Evolutionary conservation across 345 rosid species (phyloP), one percentile per base, ranked within the genome.

Genomic region (Bruguiera parviflora): DNA sequence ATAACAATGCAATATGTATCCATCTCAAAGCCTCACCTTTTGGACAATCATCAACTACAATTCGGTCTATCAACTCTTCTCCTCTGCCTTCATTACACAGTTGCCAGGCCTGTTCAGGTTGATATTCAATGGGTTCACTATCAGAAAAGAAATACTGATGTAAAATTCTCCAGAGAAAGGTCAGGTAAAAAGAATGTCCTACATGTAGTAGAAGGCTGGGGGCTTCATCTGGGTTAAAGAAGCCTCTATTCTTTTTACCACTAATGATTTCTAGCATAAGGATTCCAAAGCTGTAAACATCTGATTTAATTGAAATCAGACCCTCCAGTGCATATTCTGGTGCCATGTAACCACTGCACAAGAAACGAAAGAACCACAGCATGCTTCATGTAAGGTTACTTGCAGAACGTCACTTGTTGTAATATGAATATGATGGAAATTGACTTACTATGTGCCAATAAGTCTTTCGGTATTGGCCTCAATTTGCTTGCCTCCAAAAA

Each of bases 341-440:
- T 37, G 91, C 82, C 84, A 81, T 87, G 76, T 84, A 87, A 6
- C 88, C 91, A 74, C 83, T 85, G 79, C 27, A 8, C 8, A 20
- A 24, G 49, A 25, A 27, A 13, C 49, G 3, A 47, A 53, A 20
- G 19, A 31, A 22, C 8, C 24, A 47, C 8, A 31, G 15, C 4
- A 3, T 5, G 65, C 28, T 43, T 62, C 8, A 68, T 79, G 64
- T 83, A 56, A 56, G 24, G 1, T 24, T 24, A 22, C 29, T 3
- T 22, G 5, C 59, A 24, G 59, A 56, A 24, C 10, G 31, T 56
- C 28, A 56, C n/a, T n/a, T n/a, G 4, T 55, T 22, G 28, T 2
- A 22, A 21, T 3, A 9, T 35, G 15, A 43, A 46, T 53, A 5
- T 64, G 53, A 58, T 29, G 49, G 62, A 8, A 47, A 58, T 29